phyloP scores from a whole-genome alignment of 495 filamentous ascomycete genomes.

The Recurvomyces mirabilis region DNA sequence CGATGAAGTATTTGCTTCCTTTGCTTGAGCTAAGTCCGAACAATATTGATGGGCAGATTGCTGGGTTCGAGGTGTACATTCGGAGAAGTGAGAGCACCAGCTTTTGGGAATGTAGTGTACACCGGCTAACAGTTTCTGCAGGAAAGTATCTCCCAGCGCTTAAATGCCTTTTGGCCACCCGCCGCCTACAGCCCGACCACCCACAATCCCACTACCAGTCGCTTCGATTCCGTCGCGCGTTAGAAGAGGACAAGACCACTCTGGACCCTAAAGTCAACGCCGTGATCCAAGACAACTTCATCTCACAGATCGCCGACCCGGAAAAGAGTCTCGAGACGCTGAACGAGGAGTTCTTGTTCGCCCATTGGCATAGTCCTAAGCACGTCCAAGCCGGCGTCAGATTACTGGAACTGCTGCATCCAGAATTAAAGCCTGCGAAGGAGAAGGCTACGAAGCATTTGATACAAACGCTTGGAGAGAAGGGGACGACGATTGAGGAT shows the following conservation, averaged over 20 bases:
- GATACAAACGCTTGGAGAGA: conserved; percentile 42
- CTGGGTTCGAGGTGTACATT: conserved; percentile 82
- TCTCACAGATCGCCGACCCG: conserved; percentile 41
- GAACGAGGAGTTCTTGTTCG: conserved; percentile 55
- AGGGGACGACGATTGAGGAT: conserved; percentile 46
- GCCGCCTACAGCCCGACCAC: conserved; percentile 55
- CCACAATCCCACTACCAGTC: conserved; percentile 70
- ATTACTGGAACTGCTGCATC: conserved; percentile 47
- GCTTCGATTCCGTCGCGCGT: conserved; percentile 52
- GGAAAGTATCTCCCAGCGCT: conserved; percentile 76
- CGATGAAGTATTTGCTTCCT: conserved; percentile 73
- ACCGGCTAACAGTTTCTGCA: conserved; percentile 33
- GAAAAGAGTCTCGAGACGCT: conserved; percentile 45
- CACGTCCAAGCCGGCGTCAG: conserved; percentile 55
- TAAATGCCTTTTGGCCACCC: conserved; percentile 67
- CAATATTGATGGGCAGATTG: conserved; percentile 68
- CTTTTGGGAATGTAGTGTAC: not conserved
- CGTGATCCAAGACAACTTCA: conserved; percentile 55
- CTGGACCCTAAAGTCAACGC: conserved; percentile 51
- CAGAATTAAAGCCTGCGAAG: conserved; percentile 36
- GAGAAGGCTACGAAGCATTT: conserved; percentile 50
- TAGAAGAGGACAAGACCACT: conserved; percentile 43
- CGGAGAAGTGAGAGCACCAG: conserved; percentile 51
- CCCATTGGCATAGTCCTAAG: conserved; percentile 49
- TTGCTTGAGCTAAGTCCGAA: conserved; percentile 73